These are phyloP conservation scores for Gynochthodes officinalis DNA, from an alignment of 257 asterid genomes.

Conservation along the genomic window DNA sequence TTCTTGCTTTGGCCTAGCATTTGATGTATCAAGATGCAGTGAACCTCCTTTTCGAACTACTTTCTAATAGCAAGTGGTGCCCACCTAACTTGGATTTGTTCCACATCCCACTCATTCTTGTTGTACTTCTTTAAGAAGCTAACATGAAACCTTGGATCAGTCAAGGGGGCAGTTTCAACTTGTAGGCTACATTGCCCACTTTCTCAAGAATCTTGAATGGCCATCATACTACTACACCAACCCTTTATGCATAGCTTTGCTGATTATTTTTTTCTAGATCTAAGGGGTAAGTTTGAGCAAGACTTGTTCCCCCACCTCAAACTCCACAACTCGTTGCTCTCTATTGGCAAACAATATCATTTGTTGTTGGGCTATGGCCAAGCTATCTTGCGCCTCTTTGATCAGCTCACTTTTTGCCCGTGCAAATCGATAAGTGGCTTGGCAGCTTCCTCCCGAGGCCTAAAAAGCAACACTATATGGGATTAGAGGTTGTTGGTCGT, in stretches of 20 bases:
- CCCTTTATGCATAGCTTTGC: not conserved
- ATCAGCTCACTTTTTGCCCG: too few species aligned
- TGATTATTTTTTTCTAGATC: not conserved
- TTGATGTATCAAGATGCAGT: not conserved
- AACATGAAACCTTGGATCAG: not conserved
- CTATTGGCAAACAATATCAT: too few species aligned
- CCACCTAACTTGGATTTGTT: not conserved
- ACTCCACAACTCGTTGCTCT: too few species aligned
- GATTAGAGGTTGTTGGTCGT: too few species aligned
- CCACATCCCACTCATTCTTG: not conserved
- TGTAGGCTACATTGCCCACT: not conserved
- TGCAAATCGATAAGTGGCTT: too few species aligned
- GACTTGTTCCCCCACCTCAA: too few species aligned
- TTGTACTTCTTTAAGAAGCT: not conserved
- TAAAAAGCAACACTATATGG: too few species aligned
- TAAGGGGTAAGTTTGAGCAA: too few species aligned
- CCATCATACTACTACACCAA: slow-evolving; percentile 1
- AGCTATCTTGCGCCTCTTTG: too few species aligned
- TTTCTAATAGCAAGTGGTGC: not conserved
- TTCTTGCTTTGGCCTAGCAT: not conserved
- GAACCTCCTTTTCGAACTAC: not conserved
- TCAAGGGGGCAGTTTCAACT: not conserved
- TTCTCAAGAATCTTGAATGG: not conserved
- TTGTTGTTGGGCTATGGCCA: too few species aligned
- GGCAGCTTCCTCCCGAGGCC: too few species aligned